Conservation (phyloP, 2,329 filamentous ascomycete species). For the Nemania sp. region DNA sequence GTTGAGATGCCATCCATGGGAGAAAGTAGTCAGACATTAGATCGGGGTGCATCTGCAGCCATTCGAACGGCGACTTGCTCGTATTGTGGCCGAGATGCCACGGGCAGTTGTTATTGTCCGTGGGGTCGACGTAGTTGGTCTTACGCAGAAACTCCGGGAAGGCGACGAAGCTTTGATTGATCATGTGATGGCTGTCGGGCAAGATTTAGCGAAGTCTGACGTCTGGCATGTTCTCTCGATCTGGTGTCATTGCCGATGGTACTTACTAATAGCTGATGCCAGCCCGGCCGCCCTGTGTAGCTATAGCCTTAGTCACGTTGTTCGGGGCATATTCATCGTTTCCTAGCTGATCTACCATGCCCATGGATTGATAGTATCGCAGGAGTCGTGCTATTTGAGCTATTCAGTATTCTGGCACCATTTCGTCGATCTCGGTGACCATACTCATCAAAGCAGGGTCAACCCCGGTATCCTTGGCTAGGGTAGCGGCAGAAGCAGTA, state of each 20-base stretch:
- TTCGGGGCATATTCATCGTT: neutral
- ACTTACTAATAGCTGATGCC: neutral
- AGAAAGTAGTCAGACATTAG: neutral
- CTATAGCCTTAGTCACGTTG: neutral
- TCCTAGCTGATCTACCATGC: neutral
- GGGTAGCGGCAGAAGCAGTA: neutral
- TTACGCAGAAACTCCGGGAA: neutral
- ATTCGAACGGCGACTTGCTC: neutral
- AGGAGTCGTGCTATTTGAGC: neutral
- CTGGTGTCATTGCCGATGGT: neutral
- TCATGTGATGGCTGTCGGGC: neutral
- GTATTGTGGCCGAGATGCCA: neutral
- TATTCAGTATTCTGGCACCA: neutral
- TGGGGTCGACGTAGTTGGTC: neutral
- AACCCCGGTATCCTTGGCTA: neutral
- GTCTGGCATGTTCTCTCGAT: neutral
- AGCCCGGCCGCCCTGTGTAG: neutral
- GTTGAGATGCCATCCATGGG: neutral
- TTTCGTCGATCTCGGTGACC: neutral
- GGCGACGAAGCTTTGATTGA: neutral
- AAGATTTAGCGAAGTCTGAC: neutral
- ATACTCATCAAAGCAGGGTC: constrained; percentile 1
- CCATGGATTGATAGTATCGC: neutral
- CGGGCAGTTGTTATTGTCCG: neutral
- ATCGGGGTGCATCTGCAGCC: neutral